A percentile compares a stretch with the other conserved stretches of the same genome.
These are phyloP conservation scores for Blepharisma stoltei DNA, from an alignment of 73 alveolate species.

Conservation along the genomic window DNA sequence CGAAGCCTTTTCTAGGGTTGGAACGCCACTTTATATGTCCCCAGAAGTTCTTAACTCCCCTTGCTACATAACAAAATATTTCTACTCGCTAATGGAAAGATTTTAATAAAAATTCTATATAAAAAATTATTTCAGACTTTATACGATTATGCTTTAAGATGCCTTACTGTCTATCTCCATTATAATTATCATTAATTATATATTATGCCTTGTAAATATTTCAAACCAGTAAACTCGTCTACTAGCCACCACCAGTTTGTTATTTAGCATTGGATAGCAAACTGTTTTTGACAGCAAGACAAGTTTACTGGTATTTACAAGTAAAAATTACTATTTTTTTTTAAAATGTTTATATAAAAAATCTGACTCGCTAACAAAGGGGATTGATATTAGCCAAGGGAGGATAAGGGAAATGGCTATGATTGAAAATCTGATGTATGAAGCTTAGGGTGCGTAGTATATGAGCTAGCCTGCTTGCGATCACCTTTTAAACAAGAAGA, in stretches of 20 bases:
- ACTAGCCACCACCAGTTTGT: too few relatives aligned
- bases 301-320: neutral
- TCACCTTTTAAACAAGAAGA: conserved; percentile 46
- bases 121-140: too few relatives aligned
- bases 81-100: too few relatives aligned
- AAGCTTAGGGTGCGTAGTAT: conserved; percentile 95
- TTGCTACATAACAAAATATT: too few relatives aligned
- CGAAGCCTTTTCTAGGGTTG: conserved; percentile 94
- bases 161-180: neutral
- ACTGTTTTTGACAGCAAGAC: neutral
- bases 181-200: too few relatives aligned
- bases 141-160: too few relatives aligned
- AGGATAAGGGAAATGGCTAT: conserved; percentile 94
- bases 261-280: neutral
- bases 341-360: neutral
- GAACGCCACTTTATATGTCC: conserved; percentile 92
- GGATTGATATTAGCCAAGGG: conserved; percentile 48
- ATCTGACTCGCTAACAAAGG: conserved; percentile 17
- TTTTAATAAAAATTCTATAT: too few relatives aligned
- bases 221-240: too few relatives aligned
- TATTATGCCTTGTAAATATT: too few relatives aligned
- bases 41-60: conserved; percentile 45
- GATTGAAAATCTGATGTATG: conserved; percentile 96
- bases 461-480: conserved; percentile 82
- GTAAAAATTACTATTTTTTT: neutral